These are phyloP conservation scores for Ascochyta lentis DNA, from an alignment of 2,329 filamentous ascomycete genomes.

Conservation along the genomic window DNA sequence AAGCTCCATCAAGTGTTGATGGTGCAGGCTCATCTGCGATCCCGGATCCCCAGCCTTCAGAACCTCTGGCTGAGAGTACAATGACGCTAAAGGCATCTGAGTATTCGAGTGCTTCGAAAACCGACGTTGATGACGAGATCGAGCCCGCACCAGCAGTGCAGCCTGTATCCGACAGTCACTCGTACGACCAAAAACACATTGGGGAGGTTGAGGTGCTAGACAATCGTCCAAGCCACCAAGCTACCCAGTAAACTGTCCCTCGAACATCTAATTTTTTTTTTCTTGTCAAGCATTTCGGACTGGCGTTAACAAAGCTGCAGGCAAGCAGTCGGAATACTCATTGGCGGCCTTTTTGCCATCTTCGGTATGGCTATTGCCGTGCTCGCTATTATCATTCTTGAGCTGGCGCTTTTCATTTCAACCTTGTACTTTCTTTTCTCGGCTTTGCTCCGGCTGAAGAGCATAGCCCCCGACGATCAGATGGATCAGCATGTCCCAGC, in stretches of 20 bases:
- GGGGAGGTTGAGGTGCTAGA: conserved; percentile 42
- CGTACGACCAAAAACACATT: conserved; percentile 45
- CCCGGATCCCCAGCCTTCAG: background rate
- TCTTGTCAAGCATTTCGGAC: conserved; percentile 8
- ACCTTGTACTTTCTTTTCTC: conserved; percentile 3
- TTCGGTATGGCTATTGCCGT: conserved; percentile 6
- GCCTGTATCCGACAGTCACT: conserved; percentile 23
- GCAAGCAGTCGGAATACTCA: conserved; percentile 10
- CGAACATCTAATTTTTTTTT: background rate
- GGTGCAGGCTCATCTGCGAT: conserved; percentile 2
- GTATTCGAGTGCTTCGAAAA: conserved; percentile 5
- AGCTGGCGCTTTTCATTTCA: conserved; percentile 11
- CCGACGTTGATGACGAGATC: conserved; percentile 36
- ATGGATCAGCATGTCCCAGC: background rate
- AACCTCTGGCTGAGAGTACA: conserved; percentile 30
- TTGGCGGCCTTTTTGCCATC: conserved; percentile 14
- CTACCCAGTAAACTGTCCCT: conserved; percentile 35
- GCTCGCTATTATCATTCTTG: conserved; percentile 4
- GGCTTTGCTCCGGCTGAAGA: background rate
- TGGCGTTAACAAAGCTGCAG: conserved; percentile 23
- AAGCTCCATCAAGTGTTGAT: background rate
- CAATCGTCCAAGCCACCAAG: conserved; percentile 30
- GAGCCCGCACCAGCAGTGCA: conserved; percentile 34
- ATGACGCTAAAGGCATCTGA: conserved; percentile 36
- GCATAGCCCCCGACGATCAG: background rate